These are phyloP conservation scores for Inga leiocalycina DNA, from an alignment of 306 rosid genomes.

Conservation along the genomic window DNA sequence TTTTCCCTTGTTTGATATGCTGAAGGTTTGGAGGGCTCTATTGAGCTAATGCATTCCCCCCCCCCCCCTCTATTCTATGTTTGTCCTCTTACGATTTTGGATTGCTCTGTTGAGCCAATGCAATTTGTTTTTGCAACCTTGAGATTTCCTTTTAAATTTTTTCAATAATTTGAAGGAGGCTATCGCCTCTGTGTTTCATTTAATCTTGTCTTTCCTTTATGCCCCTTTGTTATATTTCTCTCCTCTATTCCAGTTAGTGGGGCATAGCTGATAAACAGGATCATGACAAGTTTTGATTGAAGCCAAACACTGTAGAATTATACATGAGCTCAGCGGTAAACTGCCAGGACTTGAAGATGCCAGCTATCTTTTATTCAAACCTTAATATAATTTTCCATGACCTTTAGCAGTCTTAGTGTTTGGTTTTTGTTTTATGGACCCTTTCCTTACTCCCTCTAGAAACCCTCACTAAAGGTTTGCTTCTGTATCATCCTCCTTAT, in stretches of 20 bases:
- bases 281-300: neutral
- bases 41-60: neutral
- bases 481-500: neutral
- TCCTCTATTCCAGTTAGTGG: neutral
- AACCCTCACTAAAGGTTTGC: neutral
- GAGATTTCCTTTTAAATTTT: neutral
- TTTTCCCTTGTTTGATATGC: neutral
- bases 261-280: neutral
- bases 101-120: neutral
- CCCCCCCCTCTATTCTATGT: neutral
- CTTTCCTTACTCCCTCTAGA: neutral
- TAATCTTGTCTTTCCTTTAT: too few relatives aligned
- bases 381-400: neutral
- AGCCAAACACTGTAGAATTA: neutral
- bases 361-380: neutral
- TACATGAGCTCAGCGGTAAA: neutral
- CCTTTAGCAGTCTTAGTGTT: neutral
- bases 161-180: too few relatives aligned
- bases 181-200: too few relatives aligned
- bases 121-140: neutral
- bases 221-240: neutral
- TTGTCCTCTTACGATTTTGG: neutral
- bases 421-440: neutral
- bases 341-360: neutral
- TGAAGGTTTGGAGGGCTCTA: neutral